Evolutionary conservation across 345 rosid genomes (phyloP), one percentile per base, ranked within the genome.

Genomic region (Anastatica hierochuntica): DNA sequence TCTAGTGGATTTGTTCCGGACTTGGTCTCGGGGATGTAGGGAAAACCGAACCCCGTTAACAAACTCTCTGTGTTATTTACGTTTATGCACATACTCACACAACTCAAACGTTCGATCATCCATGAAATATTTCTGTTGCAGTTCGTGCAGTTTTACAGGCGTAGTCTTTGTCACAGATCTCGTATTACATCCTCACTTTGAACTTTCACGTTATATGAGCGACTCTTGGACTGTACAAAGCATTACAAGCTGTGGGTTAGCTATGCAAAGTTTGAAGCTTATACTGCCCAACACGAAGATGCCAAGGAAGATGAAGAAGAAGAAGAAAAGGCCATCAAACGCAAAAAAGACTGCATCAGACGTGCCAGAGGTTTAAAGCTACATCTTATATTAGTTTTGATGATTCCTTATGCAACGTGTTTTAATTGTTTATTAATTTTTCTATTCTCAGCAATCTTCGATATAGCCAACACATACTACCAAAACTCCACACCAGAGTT

Each of bases 231-330:
- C 21, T 20, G 36, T 31, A 46, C 51, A 27, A 46, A 14, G 21
- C 51, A 46, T 15, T 14, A 10, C 21, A 46, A 46, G 51, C 35
- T 46, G 5, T 46, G 51, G 51, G 51, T 46, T 5, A 46, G 51
- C 16, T 46, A 20, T 15, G 51, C 51, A 10, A 27, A 46, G 14
- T 46, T 46, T 6, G 51, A 46, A 27, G 51, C 51, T 46, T 47
- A 35, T 29, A 4, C 37, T 15, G 37, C 21, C 2, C 36, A 46
- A 14, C 35, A 46, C 16, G 6, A 29, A 29, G 52, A 10, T 1
- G 23, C 27, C 10, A 29, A 8, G 11, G 33, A 9, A 4, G 35
- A 43, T 0, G 6, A 13, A 8, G 36, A 31, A 1, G 5, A 31
- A 45, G 50, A 45, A 24, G 30, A 10, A 29, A 37, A 10, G 27